Evolutionary conservation across 2,329 filamentous ascomycete species (phyloP).

Genomic region (Tolypocladium ovalisporum): DNA sequence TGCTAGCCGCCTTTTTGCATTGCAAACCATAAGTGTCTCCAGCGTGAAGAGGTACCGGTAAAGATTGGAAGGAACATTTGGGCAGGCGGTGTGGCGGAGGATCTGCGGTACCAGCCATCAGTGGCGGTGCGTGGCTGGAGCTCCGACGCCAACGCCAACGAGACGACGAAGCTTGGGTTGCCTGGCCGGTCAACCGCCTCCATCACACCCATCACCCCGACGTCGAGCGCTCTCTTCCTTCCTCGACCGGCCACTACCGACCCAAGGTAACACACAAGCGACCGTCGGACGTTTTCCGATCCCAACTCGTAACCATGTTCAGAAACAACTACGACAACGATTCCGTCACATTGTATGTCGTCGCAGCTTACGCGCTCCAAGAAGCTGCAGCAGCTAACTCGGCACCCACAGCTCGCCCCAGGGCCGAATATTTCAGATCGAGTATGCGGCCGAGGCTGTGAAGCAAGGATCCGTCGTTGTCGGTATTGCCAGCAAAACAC

Average conservation of each 20-base stretch:
- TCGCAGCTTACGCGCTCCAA: conserved; percentile 1
- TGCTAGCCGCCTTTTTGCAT: no score
- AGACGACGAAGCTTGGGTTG: conserved; percentile 14
- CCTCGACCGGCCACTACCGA: neutral
- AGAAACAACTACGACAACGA: conserved; percentile 99
- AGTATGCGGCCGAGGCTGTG: conserved; percentile 96
- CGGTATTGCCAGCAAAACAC: conserved; percentile 94
- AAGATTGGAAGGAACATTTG: neutral
- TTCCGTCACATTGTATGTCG: conserved; percentile 90
- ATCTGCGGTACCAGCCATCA: conserved; percentile 3
- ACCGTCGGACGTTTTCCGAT: neutral
- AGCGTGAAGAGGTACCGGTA: no score
- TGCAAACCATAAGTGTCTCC: no score
- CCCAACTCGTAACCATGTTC: conserved; percentile 60
- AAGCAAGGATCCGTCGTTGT: conserved; percentile 99
- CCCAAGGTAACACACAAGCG: conserved; percentile 1
- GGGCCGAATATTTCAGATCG: conserved; percentile 98
- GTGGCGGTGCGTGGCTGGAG: conserved; percentile 2
- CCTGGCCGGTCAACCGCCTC: conserved; percentile 5
- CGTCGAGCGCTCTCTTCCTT: conserved; percentile 1
- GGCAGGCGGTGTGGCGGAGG: conserved; percentile 10
- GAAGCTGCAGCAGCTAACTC: conserved; percentile 12
- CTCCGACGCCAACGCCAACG: neutral
- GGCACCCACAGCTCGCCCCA: conserved; percentile 74
- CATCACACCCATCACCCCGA: neutral